Percentiles rank a stretch among this genome's conserved stretches.
These are phyloP conservation scores for Daldinia caldariorum DNA, from an alignment of 495 filamentous ascomycete genomes.

Conservation along the genomic window DNA sequence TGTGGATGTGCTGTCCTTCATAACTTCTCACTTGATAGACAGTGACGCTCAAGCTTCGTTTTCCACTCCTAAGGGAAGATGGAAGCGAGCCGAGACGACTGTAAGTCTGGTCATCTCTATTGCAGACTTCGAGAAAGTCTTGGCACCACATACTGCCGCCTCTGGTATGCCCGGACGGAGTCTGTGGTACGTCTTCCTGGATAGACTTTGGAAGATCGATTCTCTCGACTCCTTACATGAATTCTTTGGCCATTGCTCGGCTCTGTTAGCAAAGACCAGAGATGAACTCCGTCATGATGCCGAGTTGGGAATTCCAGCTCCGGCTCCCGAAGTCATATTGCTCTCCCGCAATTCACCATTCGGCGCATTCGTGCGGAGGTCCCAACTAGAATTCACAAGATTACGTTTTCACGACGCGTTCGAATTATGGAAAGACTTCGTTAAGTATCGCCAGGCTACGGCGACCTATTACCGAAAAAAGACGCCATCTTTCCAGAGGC, in stretches of 20 bases:
- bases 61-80: slow-evolving; percentile 42
- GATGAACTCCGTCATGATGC: slow-evolving; percentile 63
- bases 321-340: slow-evolving; percentile 57
- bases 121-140: slow-evolving; percentile 71
- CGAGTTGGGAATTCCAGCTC: slow-evolving; percentile 47
- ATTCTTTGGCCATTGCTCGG: slow-evolving; percentile 71
- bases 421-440: slow-evolving; percentile 81
- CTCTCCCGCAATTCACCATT: slow-evolving; percentile 77
- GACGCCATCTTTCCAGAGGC: slow-evolving; percentile 68
- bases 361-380: slow-evolving; percentile 82
- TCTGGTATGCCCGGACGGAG: slow-evolving; percentile 79
- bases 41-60: slow-evolving; percentile 37
- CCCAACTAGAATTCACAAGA: slow-evolving; percentile 79
- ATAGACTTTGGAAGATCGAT: slow-evolving; percentile 85
- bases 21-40: slow-evolving; percentile 77
- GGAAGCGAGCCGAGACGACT: slow-evolving; percentile 54
- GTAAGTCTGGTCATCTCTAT: slow-evolving; percentile 67
- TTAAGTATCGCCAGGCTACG: slow-evolving; percentile 80
- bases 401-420: slow-evolving; percentile 80
- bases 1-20: slow-evolving; percentile 86
- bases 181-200: slow-evolving; percentile 85
- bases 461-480: slow-evolving; percentile 73
- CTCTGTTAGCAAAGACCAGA: slow-evolving; percentile 68
- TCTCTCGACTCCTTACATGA: slow-evolving; percentile 78
- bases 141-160: slow-evolving; percentile 63